phyloP scores from a whole-genome alignment of 1,139 yeast genomes.

The Scheffersomyces illinoinensis region DNA sequence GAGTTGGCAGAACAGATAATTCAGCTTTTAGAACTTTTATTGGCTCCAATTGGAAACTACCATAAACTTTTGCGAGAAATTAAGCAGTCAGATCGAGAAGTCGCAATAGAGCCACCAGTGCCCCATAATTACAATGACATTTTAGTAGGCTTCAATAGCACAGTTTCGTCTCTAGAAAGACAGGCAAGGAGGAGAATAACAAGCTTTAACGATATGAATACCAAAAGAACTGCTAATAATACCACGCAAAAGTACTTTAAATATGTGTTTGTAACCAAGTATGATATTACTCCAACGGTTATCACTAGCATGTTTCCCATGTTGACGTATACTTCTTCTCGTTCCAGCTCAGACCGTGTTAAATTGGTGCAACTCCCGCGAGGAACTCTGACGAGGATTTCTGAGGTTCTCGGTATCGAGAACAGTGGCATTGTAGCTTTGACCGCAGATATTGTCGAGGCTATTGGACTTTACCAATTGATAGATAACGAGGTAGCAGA shows the following conservation, averaged over 20 bases:
- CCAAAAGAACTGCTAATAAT: constrained; percentile 3
- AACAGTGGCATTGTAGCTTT: constrained; percentile 33
- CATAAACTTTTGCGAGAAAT: constrained; percentile 17
- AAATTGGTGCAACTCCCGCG: constrained; percentile 57
- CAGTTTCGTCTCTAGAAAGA: constrained; percentile 48
- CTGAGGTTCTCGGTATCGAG: constrained; percentile 28
- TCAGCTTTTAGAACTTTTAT: constrained; percentile 38
- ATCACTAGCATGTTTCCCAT: constrained; percentile 55
- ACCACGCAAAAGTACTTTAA: constrained; percentile 20
- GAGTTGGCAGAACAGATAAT: constrained; percentile 36
- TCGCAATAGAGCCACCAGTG: constrained; percentile 12
- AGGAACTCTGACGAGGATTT: constrained; percentile 40
- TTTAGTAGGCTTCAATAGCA: constrained; percentile 56
- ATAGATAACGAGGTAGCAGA: constrained; percentile 34
- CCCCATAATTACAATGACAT: constrained; percentile 29
- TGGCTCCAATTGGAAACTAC: constrained; percentile 40
- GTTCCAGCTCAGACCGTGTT: constrained; percentile 26
- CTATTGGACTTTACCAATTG: constrained; percentile 29
- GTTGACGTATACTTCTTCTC: constrained; percentile 47
- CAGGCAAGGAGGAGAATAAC: constrained; percentile 35
- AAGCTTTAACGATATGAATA: not conserved
- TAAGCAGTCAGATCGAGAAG: constrained; percentile 5
- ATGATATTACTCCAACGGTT: constrained; percentile 51
- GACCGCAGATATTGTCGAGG: constrained; percentile 20
- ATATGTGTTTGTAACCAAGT: constrained; percentile 55